Conservation (phyloP, 495 filamentous ascomycete species). For the Hyaloscypha hepaticicola region DNA sequence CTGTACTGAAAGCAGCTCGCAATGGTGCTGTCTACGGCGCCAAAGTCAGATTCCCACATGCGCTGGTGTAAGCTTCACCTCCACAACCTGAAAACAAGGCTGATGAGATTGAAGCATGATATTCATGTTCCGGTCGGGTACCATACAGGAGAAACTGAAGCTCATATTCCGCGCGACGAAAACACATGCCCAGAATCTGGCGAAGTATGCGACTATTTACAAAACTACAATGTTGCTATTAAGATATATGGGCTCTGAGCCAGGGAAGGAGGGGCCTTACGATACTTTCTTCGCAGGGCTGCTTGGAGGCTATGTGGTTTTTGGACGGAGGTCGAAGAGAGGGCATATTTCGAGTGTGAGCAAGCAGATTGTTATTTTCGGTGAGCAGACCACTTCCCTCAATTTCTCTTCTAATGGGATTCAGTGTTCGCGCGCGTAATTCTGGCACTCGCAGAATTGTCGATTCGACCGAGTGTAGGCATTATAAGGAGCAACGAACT, state of each 20-base stretch:
- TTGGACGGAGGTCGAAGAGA: slow-evolving; percentile 62
- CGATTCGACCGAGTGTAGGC: slow-evolving; percentile 59
- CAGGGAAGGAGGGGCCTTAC: slow-evolving; percentile 62
- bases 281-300: slow-evolving; percentile 90
- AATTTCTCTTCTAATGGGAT: not conserved
- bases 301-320: slow-evolving; percentile 88
- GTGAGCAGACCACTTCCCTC: slow-evolving; percentile 11
- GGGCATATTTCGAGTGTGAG: slow-evolving; percentile 77
- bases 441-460: slow-evolving; percentile 78
- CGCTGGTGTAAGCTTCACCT: slow-evolving; percentile 66
- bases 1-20: slow-evolving; percentile 84
- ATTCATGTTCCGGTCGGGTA: slow-evolving; percentile 88
- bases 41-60: slow-evolving; percentile 98
- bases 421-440: slow-evolving; percentile 84
- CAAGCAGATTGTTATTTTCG: slow-evolving; percentile 96
- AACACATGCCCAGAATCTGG: slow-evolving; percentile 88
- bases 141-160: slow-evolving; percentile 72
- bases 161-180: slow-evolving; percentile 83
- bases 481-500: slow-evolving; percentile 41
- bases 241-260: slow-evolving; percentile 58
- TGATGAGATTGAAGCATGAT: slow-evolving; percentile 64
- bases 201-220: slow-evolving; percentile 86
- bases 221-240: slow-evolving; percentile 75
- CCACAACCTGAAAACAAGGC: not conserved
- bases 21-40: slow-evolving; percentile 97